A percentile compares a stretch with the other conserved stretches of the same genome.
Conservation (phyloP, 352 stramenopile species). For the Phytopythium mirpurense region DNA sequence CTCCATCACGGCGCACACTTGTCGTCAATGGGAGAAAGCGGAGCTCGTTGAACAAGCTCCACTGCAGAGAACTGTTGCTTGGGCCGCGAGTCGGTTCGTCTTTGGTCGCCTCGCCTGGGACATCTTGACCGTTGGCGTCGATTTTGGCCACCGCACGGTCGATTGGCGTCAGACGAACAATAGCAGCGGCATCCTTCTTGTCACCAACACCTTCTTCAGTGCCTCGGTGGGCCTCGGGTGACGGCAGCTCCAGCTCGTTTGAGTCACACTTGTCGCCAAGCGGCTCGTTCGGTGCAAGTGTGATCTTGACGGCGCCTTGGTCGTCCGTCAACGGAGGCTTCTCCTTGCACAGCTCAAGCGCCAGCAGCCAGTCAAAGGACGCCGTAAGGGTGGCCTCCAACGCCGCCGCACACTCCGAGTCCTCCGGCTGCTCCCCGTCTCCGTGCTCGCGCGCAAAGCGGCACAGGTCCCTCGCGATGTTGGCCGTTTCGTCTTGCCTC, state of each 20-base stretch:
- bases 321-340: neutral
- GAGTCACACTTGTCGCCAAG: neutral
- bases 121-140: neutral
- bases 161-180: too few relatives aligned
- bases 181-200: neutral
- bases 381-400: constrained; percentile 15
- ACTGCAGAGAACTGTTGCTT: neutral
- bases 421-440: neutral
- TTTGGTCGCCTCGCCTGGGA: neutral
- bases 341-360: constrained; percentile 17
- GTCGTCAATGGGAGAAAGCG: neutral
- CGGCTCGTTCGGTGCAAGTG: neutral
- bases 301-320: neutral
- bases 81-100: neutral
- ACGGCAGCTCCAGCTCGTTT: neutral
- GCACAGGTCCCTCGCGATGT: constrained; percentile 44
- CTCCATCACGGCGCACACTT: neutral
- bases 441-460: constrained; percentile 14
- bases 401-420: constrained; percentile 11
- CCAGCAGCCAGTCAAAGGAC: constrained; percentile 39
- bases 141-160: neutral
- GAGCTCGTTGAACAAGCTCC: constrained; percentile 1
- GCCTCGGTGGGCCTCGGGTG: neutral
- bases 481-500: constrained; percentile 25
- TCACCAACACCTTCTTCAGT: neutral